Conservation (phyloP, 495 filamentous ascomycete genomes). For the Letharia columbiana region DNA sequence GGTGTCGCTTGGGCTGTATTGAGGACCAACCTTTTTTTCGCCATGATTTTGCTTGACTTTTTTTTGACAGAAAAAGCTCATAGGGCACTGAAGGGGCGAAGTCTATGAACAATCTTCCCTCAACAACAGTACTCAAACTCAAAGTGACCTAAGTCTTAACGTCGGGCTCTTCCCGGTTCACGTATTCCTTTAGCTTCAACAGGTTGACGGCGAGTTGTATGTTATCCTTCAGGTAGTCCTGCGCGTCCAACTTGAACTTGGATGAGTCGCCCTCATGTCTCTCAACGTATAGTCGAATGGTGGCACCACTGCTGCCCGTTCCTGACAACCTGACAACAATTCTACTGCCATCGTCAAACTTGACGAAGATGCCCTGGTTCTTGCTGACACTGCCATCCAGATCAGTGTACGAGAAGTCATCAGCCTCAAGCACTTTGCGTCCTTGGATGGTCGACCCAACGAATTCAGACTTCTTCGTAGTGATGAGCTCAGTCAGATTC, state of each 20-base stretch:
- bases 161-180: slow-evolving; percentile 85
- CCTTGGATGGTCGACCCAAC: slow-evolving; percentile 72
- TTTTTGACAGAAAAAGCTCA: neutral
- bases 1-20: neutral
- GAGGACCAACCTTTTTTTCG: neutral
- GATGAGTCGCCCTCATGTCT: slow-evolving; percentile 71
- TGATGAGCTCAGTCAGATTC: slow-evolving; percentile 58
- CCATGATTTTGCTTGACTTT: neutral
- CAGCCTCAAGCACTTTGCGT: slow-evolving; percentile 77
- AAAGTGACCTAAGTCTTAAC: slow-evolving; percentile 28
- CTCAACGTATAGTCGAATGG: slow-evolving; percentile 93
- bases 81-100: neutral
- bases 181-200: slow-evolving; percentile 80
- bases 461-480: slow-evolving; percentile 64
- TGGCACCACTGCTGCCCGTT: slow-evolving; percentile 89
- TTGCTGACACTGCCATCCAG: slow-evolving; percentile 89
- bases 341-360: slow-evolving; percentile 89
- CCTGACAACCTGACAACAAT: slow-evolving; percentile 91
- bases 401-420: slow-evolving; percentile 95
- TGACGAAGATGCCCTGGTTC: slow-evolving; percentile 92
- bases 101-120: neutral
- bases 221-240: slow-evolving; percentile 89
- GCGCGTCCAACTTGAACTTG: slow-evolving; percentile 68
- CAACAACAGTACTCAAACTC: neutral
- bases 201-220: slow-evolving; percentile 74